Evolutionary conservation across 805 yeast species (phyloP).

Genomic region (Barnettozyma populi): DNA sequence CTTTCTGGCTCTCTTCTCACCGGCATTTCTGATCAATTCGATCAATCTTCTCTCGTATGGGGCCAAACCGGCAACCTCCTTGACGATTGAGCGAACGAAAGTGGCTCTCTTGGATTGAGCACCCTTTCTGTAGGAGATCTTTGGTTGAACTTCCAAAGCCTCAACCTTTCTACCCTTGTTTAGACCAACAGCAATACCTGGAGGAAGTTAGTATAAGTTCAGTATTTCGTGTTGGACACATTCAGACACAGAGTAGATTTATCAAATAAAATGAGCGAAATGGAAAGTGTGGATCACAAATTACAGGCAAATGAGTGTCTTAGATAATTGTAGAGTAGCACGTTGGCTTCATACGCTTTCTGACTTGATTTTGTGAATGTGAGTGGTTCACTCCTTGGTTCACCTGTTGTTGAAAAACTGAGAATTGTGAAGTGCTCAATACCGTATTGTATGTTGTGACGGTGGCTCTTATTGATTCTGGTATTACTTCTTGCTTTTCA

Average conservation of each 20-base stretch:
- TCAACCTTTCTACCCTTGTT: constrained; percentile 99
- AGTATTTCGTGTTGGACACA: background rate
- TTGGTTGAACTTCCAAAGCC: constrained; percentile 77
- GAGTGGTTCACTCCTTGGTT: too few relatives aligned
- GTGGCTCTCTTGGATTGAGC: constrained; percentile 90
- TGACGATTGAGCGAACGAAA: constrained; percentile 91
- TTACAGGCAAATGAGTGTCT: too few relatives aligned
- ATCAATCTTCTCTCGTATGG: constrained; percentile 99
- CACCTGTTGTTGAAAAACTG: too few relatives aligned
- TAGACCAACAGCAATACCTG: constrained; percentile 95
- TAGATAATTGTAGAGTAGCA: too few relatives aligned
- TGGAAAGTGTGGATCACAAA: too few relatives aligned
- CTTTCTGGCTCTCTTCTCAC: constrained; percentile 99
- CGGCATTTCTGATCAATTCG: constrained; percentile 99
- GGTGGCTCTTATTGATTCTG: background rate
- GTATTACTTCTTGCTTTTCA: background rate
- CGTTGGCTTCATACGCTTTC: too few relatives aligned
- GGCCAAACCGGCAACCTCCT: constrained; percentile 97
- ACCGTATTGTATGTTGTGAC: too few relatives aligned
- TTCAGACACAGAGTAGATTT: background rate
- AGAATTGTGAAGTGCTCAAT: too few relatives aligned
- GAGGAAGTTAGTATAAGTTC: constrained; percentile 1
- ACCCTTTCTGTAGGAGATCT: constrained; percentile 95
- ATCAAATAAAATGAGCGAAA: background rate
- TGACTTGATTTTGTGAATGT: too few relatives aligned